Percentiles rank a stretch among this genome's conserved stretches.
phyloP scores from a whole-genome alignment of 768 basidiomycete genomes.

The Psilocybe cubensis region DNA sequence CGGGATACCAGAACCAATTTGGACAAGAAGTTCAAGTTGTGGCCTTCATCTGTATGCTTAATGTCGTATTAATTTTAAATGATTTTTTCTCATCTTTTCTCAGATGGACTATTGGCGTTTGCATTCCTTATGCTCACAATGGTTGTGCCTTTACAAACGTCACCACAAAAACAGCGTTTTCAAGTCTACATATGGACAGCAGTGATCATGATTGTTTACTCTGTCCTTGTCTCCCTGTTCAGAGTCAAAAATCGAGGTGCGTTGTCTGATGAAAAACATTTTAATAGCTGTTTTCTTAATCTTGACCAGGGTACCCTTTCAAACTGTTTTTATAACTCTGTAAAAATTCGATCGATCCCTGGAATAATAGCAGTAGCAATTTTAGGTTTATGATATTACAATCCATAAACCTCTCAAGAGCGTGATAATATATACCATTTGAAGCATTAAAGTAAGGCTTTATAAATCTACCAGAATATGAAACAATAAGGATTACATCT shows the following conservation, averaged over 20 bases:
- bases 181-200: conserved; percentile 91
- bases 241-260: conserved; percentile 87
- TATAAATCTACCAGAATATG: conserved; percentile 20
- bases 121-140: conserved; percentile 82
- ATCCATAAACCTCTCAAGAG: no score
- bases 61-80: not conserved
- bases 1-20: conserved; percentile 87
- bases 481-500: conserved; percentile 12
- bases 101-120: conserved; percentile 83
- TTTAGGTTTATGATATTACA: no score
- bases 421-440: not conserved
- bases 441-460: conserved; percentile 8
- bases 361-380: no score
- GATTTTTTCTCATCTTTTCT: conserved; percentile 9
- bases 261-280: conserved; percentile 17
- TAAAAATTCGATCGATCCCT: no score
- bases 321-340: conserved; percentile 73
- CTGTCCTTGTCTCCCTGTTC: conserved; percentile 85
- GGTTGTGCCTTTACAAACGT: conserved; percentile 77
- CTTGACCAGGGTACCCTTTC: conserved; percentile 73
- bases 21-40: conserved; percentile 94
- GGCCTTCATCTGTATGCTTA: conserved; percentile 76
- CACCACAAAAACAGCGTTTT: conserved; percentile 74
- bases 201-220: conserved; percentile 84
- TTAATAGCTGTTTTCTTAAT: not conserved